Evolutionary conservation across 108 stramenopile genomes (phyloP), one percentile per base, ranked within the genome.

Genomic region (Cyclotella atomus): DNA sequence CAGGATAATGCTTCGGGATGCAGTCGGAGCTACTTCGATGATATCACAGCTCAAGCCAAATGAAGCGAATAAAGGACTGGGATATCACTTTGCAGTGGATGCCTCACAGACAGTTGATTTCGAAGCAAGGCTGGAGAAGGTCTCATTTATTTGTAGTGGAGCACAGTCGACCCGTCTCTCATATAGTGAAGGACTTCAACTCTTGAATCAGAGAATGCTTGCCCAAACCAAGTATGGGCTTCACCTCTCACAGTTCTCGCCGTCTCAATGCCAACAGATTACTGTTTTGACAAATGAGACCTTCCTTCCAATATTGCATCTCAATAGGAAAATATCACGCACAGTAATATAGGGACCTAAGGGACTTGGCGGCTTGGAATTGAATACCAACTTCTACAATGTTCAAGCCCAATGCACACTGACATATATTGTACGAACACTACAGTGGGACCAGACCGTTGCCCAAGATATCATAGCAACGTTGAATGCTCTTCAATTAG

Each of bases 401-500:
- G 10, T 61, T 6, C 33, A 61, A 9, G 7, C 2, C 3, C 59
- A 61, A 29, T 35, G 35, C 38, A 19, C 19, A 7, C 3, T 61
- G 19, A 20, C 8, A 4, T 36, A 34, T 35, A 4, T 61, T 7
- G n/a, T 61, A 19, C 8, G 36, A 36, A 38, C n/a, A 34, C 8
- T 61, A 3, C 7, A 35, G 21, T 65, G 63, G 63, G 25, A 65
- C 27, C 14, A 65, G 10, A 27, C 2, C 5, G 16, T 29, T 4
- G 63, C 44, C 5, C 3, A 46, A 10, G 63, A 25, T 28, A 28
- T 65, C 23, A 45, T 65, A 5, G 10, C 32, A 28, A 46, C 63
- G 3, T n/a, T 65, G 19, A 21, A 65, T 65, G 63, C 63, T 10
- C 36, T 29, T 16, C 45, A 65, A 65, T 5, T 65, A 15, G 24